A percentile compares a stretch with the other conserved stretches of the same genome.
Evolutionary conservation across 75 land plant genomes (phyloP).

Genomic region (Sequoiadendron giganteum): DNA sequence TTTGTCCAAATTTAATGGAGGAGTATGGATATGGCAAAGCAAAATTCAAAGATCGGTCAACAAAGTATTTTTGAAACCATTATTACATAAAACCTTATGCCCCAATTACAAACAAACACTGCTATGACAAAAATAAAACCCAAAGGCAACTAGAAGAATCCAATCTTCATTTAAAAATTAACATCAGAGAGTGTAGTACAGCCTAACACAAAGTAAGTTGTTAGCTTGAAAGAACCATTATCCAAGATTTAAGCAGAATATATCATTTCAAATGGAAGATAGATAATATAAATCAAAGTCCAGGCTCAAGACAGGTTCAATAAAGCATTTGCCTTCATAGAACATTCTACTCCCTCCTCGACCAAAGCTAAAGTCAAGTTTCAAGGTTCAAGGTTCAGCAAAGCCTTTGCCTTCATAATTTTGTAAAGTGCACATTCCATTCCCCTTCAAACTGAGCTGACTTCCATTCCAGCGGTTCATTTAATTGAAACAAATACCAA

Average conservation of each 20-base stretch:
- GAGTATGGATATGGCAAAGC: background rate
- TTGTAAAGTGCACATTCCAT: background rate
- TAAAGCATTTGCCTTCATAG: background rate
- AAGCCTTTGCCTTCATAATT: too few relatives aligned
- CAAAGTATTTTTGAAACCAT: too few relatives aligned
- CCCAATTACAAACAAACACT: background rate
- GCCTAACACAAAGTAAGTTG: background rate
- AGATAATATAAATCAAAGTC: background rate
- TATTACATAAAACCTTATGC: too few relatives aligned
- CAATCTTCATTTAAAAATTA: background rate
- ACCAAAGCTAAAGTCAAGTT: too few relatives aligned
- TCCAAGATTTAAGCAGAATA: background rate
- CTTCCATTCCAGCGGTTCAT: background rate
- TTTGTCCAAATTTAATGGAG: background rate
- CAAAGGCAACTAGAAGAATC: background rate
- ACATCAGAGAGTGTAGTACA: background rate
- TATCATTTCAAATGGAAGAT: background rate
- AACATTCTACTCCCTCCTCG: background rate
- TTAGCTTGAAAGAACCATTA: background rate
- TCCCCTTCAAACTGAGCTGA: background rate
- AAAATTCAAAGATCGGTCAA: background rate
- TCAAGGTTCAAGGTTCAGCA: background rate
- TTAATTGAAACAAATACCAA: background rate
- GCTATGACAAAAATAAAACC: background rate
- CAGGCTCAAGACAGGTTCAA: background rate